Conservation (phyloP, 2,329 filamentous ascomycete genomes). For the Paraphoma sp. region DNA sequence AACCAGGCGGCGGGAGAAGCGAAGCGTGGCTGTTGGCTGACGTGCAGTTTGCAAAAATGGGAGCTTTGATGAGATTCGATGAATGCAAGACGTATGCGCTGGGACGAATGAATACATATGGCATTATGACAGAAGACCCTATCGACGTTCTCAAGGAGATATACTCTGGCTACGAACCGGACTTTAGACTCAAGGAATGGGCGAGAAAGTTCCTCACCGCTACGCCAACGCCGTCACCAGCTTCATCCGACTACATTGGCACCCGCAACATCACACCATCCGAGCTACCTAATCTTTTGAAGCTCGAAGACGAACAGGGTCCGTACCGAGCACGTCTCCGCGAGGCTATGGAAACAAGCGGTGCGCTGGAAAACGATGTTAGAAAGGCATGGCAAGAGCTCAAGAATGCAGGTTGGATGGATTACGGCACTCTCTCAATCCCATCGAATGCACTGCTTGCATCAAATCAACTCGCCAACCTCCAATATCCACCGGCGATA, state of each 20-base stretch:
- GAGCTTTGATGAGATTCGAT: conserved; percentile 42
- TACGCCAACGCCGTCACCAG: conserved; percentile 2
- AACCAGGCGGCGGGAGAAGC: conserved; percentile 4
- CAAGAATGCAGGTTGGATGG: not conserved
- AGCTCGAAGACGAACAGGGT: conserved; percentile 26
- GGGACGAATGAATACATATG: conserved; percentile 38
- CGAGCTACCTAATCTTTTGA: conserved; percentile 29
- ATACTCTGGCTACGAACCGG: conserved; percentile 36
- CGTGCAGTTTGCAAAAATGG: conserved; percentile 42
- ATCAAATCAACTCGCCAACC: not conserved
- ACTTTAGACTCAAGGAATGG: conserved; percentile 29
- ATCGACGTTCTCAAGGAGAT: conserved; percentile 43
- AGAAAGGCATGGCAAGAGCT: conserved; percentile 26
- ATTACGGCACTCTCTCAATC: too few species aligned
- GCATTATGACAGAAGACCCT: conserved; percentile 44
- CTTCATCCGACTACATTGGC: not conserved
- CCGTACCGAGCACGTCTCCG: conserved; percentile 18
- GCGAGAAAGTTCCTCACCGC: conserved; percentile 26
- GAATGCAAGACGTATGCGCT: conserved; percentile 47
- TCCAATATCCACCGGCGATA: not conserved
- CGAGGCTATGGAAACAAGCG: conserved; percentile 19
- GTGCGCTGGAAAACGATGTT: conserved; percentile 29
- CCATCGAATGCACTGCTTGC: not conserved
- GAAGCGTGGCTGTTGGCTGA: conserved; percentile 26
- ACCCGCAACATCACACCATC: not conserved